A percentile compares a stretch with the other conserved stretches of the same genome.
Evolutionary conservation across 768 basidiomycete genomes (phyloP).

Genomic region (Tephrocybe sp.): DNA sequence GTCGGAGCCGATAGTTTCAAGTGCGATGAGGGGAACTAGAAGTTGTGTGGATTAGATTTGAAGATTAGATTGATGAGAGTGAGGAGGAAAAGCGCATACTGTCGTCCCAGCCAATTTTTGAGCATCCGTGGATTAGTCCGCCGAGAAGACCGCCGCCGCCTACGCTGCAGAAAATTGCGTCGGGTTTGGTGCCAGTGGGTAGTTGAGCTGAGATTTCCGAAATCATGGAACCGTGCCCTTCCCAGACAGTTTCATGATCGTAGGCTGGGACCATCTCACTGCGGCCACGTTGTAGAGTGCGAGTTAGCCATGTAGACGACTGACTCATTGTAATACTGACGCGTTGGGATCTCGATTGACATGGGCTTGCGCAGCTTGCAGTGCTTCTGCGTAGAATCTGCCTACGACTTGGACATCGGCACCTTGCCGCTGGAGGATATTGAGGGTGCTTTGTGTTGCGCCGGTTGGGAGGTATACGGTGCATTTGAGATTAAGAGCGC

Average conservation of each 20-base stretch:
- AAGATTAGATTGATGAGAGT: too few relatives aligned
- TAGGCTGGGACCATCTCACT: conserved; percentile 74
- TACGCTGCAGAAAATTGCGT: conserved; percentile 75
- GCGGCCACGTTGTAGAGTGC: not conserved
- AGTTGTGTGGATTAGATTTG: not conserved
- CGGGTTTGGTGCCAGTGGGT: conserved; percentile 40
- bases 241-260: conserved; percentile 67
- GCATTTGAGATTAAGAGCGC: conserved; percentile 52
- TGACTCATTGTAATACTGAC: conserved; percentile 34
- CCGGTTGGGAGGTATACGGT: conserved; percentile 66
- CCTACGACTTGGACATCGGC: conserved; percentile 62
- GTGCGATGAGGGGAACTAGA: conserved; percentile 58
- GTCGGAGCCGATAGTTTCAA: conserved; percentile 72
- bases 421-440: conserved; percentile 48
- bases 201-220: conserved; percentile 59
- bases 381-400: conserved; percentile 54
- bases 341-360: conserved; percentile 44
- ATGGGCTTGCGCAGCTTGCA: conserved; percentile 45
- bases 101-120: conserved; percentile 61
- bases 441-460: conserved; percentile 45
- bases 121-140: conserved; percentile 69
- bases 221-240: conserved; percentile 76
- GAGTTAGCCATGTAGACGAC: not conserved
- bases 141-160: conserved; percentile 74
- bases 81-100: conserved; percentile 37